Base-by-base conservation (phyloP, 768 basidiomycete genomes). In the Suillus tomentosus region DNA sequence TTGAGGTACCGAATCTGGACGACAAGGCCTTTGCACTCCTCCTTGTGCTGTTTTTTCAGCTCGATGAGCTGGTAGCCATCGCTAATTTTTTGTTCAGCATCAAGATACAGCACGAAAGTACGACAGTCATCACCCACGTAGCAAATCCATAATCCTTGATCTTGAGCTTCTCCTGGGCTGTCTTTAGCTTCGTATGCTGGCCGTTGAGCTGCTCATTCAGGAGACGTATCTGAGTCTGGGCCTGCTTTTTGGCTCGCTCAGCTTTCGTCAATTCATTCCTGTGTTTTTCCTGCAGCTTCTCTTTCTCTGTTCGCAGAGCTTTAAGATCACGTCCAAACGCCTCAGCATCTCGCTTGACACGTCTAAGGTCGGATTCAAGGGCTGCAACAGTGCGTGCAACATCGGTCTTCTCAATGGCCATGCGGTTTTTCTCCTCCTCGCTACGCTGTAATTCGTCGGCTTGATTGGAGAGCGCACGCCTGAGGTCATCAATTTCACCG, bases 1-100 rank as follows among this genome's bases (percentile, higher is more conserved):
- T 99, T 96, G 68, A 99, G 82, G 76, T 97, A 98, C 48, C 83
- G 85, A 64, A 97, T 94, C 74, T 97, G 94, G 10, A 93, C 85
- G 57, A 99, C 87, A 22, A 98, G 80, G 10, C 94, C 94, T 72
- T 95, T 95, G 79, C 91, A 91, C 73, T 98, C 95, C 66, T 87
- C 85, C 66, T 91, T 92, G 72, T 95, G 93, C 74, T 87, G 88
- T 3, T 78, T 68, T 67, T 83, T 87, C 66, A 92, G 70, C 14
- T 79, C 78, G 3, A 80, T 79, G 7, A 93, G 66, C 70, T 87
- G 84, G 17, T 68, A 71, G 5, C 83, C 81, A 64, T 90, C 85
- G 22, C 88, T 89, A 63, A 24, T 34, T 39, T 60, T 31, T 61
- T 36, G 11, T 36, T 14, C 10, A 43, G 66, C 31, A 51, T 61